Evolutionary conservation across 495 filamentous ascomycete genomes (phyloP), one percentile per base, ranked within the genome.

Genomic region (Astrothelium macrocarpum): DNA sequence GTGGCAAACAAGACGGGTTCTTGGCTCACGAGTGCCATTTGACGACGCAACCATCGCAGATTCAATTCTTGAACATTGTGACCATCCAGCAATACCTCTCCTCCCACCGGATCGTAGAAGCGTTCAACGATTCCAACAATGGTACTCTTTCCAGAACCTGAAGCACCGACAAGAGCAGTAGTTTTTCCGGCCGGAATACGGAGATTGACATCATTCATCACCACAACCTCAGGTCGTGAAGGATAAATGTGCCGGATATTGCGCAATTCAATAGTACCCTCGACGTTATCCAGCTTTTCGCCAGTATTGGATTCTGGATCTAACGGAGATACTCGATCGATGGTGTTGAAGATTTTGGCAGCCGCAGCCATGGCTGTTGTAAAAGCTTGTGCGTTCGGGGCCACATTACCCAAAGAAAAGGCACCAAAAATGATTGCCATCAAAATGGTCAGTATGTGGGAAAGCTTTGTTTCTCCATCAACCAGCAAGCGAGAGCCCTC

Each of bases 231-330:
- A 0, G 93, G 89, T 36, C 94, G 82, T 1, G 91, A 96, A 7
- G 94, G 94, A 67, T 98, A 98, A 67, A 96, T 89, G 68, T 95
- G 91, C 75, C 88, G 93, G 71, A 98, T 79, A 65, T 89, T 78
- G 67, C 85, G 80, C n/a, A 98, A 78, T 67, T 94, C 88, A 62
- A 98, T 85, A 7, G 83, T 85, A 31, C 91, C 94, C 39, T 87
- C 78, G 5, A 95, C 81, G 29, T 83, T 71, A 2, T 91, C 84
- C 9, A 92, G 82, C 61, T 80, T 91, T 49, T 78, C 73, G 25
- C 94, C 93, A 16, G 79, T 80, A 0, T 90, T 83, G 2, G 82
- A 82, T 26, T 82, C 85, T 0, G 94, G 89, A 73, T 98, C 87
- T 49, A 97, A 76, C 1, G 91, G 92, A 1, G 94, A 97, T n/a